Percentiles rank a stretch among this genome's conserved stretches.
Evolutionary conservation across 371 early-diverging fungal genomes (phyloP).

Genomic region (Coemansia sp.): DNA sequence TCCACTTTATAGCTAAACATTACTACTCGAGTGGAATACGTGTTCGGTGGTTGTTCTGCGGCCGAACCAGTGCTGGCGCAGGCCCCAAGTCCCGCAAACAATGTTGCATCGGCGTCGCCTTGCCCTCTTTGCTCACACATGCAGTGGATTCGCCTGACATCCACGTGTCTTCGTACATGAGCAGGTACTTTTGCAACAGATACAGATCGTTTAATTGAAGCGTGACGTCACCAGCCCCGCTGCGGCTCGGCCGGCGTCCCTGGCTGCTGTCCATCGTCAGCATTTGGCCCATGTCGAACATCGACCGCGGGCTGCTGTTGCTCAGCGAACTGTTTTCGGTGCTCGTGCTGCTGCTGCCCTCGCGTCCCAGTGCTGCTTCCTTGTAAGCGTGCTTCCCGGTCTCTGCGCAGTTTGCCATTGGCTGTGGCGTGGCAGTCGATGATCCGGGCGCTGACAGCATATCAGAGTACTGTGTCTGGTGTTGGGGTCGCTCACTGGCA

Average conservation of each 20-base stretch:
- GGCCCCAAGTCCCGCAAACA: conserved; percentile 23
- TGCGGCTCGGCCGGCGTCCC: not conserved
- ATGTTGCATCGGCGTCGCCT: conserved; percentile 20
- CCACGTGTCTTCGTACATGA: conserved; percentile 40
- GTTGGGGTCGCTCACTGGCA: not conserved
- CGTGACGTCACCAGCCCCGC: conserved; percentile 12
- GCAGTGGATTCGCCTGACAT: conserved; percentile 14
- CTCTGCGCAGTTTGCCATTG: not conserved
- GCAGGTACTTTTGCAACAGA: conserved; percentile 45
- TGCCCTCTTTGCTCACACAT: not conserved
- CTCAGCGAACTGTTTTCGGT: not conserved
- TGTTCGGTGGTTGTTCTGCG: conserved; percentile 27
- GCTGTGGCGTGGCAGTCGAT: not conserved
- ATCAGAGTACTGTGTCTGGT: not conserved
- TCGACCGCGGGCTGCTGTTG: conserved; percentile 30
- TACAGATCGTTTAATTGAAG: conserved; percentile 46
- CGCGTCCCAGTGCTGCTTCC: not conserved
- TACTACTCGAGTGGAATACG: conserved; percentile 19
- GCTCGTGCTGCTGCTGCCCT: not conserved
- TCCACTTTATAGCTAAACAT: not conserved
- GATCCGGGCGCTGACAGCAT: not conserved
- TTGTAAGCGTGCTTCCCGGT: not conserved
- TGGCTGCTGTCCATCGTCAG: not conserved
- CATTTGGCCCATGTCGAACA: conserved; percentile 19
- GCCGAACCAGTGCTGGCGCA: conserved; percentile 22